Base-by-base conservation (phyloP, 192 early-diverging fungal species). In the Haplosporangium gracile region DNA sequence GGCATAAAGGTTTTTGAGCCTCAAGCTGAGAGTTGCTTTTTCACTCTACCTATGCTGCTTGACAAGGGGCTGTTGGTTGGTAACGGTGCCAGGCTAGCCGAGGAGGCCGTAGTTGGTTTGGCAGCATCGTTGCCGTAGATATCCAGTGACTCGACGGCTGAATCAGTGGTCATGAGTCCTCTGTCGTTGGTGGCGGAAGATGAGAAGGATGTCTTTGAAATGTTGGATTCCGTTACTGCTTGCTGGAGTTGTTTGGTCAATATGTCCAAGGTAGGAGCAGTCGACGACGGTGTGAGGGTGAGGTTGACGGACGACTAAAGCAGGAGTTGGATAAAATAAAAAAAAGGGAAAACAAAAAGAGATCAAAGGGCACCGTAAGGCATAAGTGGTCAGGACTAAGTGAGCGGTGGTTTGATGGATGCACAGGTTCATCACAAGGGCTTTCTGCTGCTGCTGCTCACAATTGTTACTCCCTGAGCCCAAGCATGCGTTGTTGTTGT, bases 251-350 rank as follows among this genome's bases (percentile, higher is more conserved):
- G 77, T 29, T 60, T 32, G 34, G 39, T 18, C 8, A n/a, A 13
- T 38, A 20, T 53, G 47, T 78, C 76, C 53, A 78, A 24, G 20
- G 73, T n/a, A 16, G 39, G 29, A n/a, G 77, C 20, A 20, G 74
- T 74, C 2, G 68, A 24, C 38, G 77, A 75, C 2, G 82, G 82
- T 3, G 82, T 79, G 40, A 79, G 49, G 6, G 83, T 77, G 74
- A 68, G 68, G 45, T 83, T 68, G 7, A 72, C 40, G 18, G 77
- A 49, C 29, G 73, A 70, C 74, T 78, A 49, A 6, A 42, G 42
- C 29, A 39, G 32, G 57, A 63, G 57, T 39, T 24, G 53, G 73
- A 63, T 20, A 13, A 49, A 18, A 53, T 15, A 34, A 68, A 22
- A 45, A 70, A 77, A n/a, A 36, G 49, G 38, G 57, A n/a, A 45